Evolutionary conservation across 2,329 filamentous ascomycete species (phyloP).

Genomic region (Colletotrichum kahawae): DNA sequence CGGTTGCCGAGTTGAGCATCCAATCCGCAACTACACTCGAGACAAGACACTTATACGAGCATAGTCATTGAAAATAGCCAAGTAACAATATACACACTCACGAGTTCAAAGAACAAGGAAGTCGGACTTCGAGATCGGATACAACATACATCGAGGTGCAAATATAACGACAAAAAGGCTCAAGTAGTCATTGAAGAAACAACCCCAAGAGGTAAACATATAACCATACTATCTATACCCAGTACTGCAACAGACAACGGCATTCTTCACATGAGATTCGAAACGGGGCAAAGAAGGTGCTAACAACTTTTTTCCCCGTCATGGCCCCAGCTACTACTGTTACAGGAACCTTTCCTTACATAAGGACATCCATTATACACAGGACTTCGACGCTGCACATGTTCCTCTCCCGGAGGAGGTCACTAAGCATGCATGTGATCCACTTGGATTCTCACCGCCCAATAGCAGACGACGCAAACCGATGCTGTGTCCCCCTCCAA

Average conservation of each 20-base stretch:
- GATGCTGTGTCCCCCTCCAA: not conserved
- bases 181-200: no score
- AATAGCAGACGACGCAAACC: not conserved
- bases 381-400: not conserved
- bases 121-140: no score
- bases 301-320: not conserved
- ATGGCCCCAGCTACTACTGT: not conserved
- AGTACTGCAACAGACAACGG: no score
- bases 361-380: not conserved
- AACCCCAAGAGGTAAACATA: no score
- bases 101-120: no score
- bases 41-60: no score
- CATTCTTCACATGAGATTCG: not conserved
- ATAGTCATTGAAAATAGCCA: no score
- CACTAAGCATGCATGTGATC: constrained; percentile 2
- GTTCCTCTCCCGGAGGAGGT: not conserved
- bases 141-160: no score
- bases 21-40: no score
- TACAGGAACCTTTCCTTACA: not conserved
- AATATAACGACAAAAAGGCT: no score
- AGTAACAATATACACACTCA: no score
- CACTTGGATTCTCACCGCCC: not conserved
- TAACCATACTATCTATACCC: not conserved
- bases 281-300: not conserved
- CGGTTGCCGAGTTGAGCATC: no score